Evolutionary conservation across 2,329 filamentous ascomycete genomes (phyloP).

Genomic region (Botryotinia calthae): DNA sequence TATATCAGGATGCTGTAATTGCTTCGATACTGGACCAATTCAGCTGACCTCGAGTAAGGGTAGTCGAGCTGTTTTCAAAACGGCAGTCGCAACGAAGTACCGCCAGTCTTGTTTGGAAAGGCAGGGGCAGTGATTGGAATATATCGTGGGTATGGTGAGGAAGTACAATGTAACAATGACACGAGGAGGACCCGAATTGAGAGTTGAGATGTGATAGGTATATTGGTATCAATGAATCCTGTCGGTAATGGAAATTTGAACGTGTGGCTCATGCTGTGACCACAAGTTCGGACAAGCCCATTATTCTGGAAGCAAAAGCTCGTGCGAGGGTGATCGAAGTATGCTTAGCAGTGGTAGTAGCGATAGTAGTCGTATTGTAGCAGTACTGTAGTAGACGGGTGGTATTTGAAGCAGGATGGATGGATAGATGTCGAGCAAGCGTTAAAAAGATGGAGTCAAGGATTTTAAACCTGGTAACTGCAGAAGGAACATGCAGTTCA

Average conservation of each 20-base stretch:
- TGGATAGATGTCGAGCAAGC: slow-evolving; percentile 19
- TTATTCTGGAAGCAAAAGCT: slow-evolving; percentile 38
- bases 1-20: slow-evolving; percentile 30
- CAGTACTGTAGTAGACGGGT: slow-evolving; percentile 24
- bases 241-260: slow-evolving; percentile 31
- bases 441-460: slow-evolving; percentile 29
- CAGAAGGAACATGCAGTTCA: slow-evolving; percentile 29
- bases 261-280: slow-evolving; percentile 38
- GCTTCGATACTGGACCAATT: slow-evolving; percentile 28
- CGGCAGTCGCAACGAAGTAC: slow-evolving; percentile 34
- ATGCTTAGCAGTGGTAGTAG: slow-evolving; percentile 21
- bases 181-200: slow-evolving; percentile 25
- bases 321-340: slow-evolving; percentile 27
- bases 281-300: slow-evolving; percentile 34
- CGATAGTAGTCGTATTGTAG: no score
- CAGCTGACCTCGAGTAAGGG: slow-evolving; percentile 28
- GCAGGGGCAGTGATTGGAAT: slow-evolving; percentile 24
- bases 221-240: slow-evolving; percentile 24
- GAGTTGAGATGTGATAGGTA: slow-evolving; percentile 28
- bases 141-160: slow-evolving; percentile 22
- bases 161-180: slow-evolving; percentile 20
- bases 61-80: slow-evolving; percentile 23
- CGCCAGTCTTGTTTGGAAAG: slow-evolving; percentile 31
- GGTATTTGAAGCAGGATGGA: slow-evolving; percentile 18
- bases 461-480: slow-evolving; percentile 31